phyloP scores from a whole-genome alignment of 2,329 filamentous ascomycete species.

The Diaporthe aspalathi region DNA sequence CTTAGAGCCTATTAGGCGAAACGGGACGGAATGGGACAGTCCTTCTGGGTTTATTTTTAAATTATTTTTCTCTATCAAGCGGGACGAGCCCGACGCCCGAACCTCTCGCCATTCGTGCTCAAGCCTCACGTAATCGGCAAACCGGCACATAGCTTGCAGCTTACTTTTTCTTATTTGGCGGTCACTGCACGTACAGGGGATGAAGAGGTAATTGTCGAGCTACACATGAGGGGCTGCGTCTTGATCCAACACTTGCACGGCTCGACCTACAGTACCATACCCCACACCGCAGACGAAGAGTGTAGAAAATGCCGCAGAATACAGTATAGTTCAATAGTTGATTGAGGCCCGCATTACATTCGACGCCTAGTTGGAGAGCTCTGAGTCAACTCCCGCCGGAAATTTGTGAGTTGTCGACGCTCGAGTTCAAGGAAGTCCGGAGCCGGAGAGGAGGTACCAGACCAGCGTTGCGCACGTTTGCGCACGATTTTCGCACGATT shows the following conservation, averaged over 20 bases:
- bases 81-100: background rate
- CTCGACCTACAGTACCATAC: background rate
- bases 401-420: too few relatives aligned
- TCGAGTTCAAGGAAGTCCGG: background rate
- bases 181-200: conserved; percentile 14
- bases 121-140: conserved; percentile 12
- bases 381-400: too few relatives aligned
- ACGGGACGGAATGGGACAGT: conserved; percentile 5
- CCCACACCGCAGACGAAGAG: background rate
- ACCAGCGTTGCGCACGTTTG: background rate
- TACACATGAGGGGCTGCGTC: background rate
- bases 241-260: background rate
- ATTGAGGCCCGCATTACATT: too few relatives aligned
- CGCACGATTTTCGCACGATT: background rate
- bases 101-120: background rate
- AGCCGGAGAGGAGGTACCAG: background rate
- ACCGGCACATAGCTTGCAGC: background rate
- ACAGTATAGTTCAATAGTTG: background rate
- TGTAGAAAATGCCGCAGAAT: background rate
- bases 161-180: background rate
- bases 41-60: background rate
- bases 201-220: background rate
- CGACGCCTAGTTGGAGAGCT: too few relatives aligned
- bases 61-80: background rate
- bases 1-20: conserved; percentile 8